Conservation (phyloP, 2,329 filamentous ascomycete genomes). For the Epichloe coenophiala region DNA sequence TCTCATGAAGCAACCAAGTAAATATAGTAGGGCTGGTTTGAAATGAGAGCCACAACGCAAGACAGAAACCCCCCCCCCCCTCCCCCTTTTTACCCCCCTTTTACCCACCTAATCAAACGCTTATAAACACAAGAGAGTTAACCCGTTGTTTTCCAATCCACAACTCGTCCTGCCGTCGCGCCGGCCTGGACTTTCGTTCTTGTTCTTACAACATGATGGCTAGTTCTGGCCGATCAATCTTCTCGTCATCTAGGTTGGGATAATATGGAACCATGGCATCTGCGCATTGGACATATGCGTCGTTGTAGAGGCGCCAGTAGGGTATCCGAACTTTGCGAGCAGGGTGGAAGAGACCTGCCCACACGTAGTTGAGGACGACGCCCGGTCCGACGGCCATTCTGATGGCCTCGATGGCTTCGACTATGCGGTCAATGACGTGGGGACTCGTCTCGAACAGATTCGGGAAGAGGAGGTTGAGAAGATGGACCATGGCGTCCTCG, state of each 20-base stretch:
- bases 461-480: slow-evolving; percentile 90
- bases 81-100: too few relatives aligned
- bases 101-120: not conserved
- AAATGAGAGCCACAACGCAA: not conserved
- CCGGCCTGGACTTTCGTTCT: too few relatives aligned
- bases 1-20: not conserved
- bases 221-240: slow-evolving; percentile 65
- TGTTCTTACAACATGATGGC: slow-evolving; percentile 61
- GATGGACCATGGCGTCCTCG: slow-evolving; percentile 95
- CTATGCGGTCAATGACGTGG: slow-evolving; percentile 94
- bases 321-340: slow-evolving; percentile 87
- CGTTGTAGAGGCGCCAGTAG: slow-evolving; percentile 95
- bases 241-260: slow-evolving; percentile 71
- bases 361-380: slow-evolving; percentile 92
- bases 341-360: slow-evolving; percentile 94
- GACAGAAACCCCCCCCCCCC: not conserved
- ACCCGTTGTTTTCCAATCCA: too few relatives aligned
- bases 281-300: slow-evolving; percentile 85
- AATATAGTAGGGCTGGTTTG: not conserved
- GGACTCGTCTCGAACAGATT: slow-evolving; percentile 97
- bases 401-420: slow-evolving; percentile 94
- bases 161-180: too few relatives aligned
- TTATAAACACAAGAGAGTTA: not conserved
- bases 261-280: slow-evolving; percentile 97
- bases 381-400: slow-evolving; percentile 87